A percentile compares a stretch with the other conserved stretches of the same genome.
Evolutionary conservation across 2,329 filamentous ascomycete species (phyloP).

Genomic region (Cordyceps cateniannulata): DNA sequence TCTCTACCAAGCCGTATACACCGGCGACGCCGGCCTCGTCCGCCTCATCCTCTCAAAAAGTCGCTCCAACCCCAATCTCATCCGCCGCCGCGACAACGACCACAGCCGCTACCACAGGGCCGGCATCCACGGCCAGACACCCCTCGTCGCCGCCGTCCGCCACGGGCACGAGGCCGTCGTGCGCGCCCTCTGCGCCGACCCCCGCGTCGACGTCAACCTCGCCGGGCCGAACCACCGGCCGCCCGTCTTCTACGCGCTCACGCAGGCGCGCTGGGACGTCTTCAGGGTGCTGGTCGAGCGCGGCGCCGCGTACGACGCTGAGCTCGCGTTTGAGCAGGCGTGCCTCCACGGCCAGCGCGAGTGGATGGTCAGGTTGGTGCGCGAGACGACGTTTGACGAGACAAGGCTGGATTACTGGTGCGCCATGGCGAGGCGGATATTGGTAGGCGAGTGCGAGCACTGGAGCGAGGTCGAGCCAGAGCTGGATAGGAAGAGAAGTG

Average conservation of each 20-base stretch:
- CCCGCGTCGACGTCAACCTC: not conserved
- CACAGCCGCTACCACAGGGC: not conserved
- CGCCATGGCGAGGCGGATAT: not conserved
- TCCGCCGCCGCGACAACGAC: not conserved
- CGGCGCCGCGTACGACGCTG: not conserved
- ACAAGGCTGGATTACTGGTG: not conserved
- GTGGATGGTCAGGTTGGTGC: not conserved
- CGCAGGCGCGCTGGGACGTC: not conserved
- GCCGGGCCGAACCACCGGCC: not conserved
- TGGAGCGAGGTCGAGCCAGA: not conserved
- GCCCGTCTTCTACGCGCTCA: not conserved
- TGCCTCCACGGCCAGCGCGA: not conserved
- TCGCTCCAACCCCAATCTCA: not conserved
- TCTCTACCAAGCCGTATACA: not conserved
- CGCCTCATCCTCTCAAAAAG: not conserved
- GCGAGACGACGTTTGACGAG: not conserved
- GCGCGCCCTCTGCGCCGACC: not conserved
- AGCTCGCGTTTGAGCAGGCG: not conserved
- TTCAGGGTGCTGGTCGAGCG: not conserved
- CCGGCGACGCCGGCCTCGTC: not conserved
- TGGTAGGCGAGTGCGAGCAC: not conserved
- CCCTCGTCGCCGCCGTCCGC: not conserved
- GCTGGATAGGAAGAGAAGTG: not conserved
- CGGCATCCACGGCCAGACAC: not conserved
- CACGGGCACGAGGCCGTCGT: not conserved